These are phyloP conservation scores for Ceraceosorus bombacis DNA, from an alignment of 1,284 basidiomycete species.

Conservation along the genomic window DNA sequence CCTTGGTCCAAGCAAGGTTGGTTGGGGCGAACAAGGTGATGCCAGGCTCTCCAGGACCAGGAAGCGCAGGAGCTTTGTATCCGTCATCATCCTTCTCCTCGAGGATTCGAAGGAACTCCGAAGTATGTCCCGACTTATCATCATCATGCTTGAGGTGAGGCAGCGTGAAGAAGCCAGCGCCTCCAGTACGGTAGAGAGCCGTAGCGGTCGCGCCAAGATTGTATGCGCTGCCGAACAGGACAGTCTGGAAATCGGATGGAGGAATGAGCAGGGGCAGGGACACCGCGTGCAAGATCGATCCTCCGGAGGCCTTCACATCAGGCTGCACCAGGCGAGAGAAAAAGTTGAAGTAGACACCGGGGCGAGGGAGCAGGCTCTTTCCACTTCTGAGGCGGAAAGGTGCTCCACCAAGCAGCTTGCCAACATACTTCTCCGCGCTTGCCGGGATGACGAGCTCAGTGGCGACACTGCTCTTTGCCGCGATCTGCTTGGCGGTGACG, in stretches of 20 bases:
- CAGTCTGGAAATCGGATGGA: conserved; percentile 57
- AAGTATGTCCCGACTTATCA: neutral
- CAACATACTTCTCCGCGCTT: conserved; percentile 40
- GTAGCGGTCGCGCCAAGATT: conserved; percentile 56
- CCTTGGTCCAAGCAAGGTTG: conserved; percentile 58
- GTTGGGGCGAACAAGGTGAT: conserved; percentile 63
- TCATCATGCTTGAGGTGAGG: conserved; percentile 1
- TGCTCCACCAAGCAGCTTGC: conserved; percentile 51
- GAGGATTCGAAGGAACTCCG: neutral
- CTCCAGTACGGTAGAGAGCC: conserved; percentile 16
- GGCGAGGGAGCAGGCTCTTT: conserved; percentile 49
- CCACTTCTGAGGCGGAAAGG: conserved; percentile 58
- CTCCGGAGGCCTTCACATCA: conserved; percentile 51
- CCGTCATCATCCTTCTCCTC: conserved; percentile 47
- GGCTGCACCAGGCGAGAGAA: conserved; percentile 54
- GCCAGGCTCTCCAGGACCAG: conserved; percentile 54
- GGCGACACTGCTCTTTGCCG: conserved; percentile 58
- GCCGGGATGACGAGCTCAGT: conserved; percentile 53
- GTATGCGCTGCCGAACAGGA: conserved; percentile 55
- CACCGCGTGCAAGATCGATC: conserved; percentile 62
- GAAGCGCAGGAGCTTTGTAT: conserved; percentile 49
- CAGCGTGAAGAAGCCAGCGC: conserved; percentile 17
- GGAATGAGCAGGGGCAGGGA: conserved; percentile 61
- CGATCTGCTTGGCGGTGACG: conserved; percentile 52
- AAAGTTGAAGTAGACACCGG: conserved; percentile 56